Conservation (phyloP, 2,329 filamentous ascomycete genomes). For the Calonectria pauciramosa region DNA sequence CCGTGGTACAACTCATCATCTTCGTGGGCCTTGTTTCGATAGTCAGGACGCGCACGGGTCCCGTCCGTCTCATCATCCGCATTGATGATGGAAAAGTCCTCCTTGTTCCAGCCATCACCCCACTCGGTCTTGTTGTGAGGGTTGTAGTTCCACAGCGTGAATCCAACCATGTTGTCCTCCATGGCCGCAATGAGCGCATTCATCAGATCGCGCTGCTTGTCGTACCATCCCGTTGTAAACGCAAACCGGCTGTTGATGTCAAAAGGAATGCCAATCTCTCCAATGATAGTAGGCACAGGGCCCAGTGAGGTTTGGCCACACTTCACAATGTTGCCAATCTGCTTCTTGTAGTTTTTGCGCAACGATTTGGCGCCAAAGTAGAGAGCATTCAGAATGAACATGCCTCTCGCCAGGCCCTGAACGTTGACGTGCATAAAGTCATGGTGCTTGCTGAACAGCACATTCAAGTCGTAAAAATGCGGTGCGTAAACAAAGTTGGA, state of each 20-base stretch:
- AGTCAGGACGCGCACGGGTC: slow-evolving; percentile 45
- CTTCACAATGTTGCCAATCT: slow-evolving; percentile 53
- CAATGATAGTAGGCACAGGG: slow-evolving; percentile 53
- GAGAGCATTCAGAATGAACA: slow-evolving; percentile 56
- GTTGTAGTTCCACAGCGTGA: slow-evolving; percentile 58
- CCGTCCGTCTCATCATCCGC: slow-evolving; percentile 49
- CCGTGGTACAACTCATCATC: slow-evolving; percentile 55
- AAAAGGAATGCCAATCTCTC: slow-evolving; percentile 57
- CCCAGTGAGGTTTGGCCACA: slow-evolving; percentile 51
- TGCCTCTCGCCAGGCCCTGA: slow-evolving; percentile 55
- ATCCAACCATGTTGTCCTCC: slow-evolving; percentile 55
- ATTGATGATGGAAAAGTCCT: slow-evolving; percentile 58
- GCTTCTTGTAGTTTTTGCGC: slow-evolving; percentile 54
- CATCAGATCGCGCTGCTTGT: slow-evolving; percentile 56
- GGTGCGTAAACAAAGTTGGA: slow-evolving; percentile 56
- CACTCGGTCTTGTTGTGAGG: slow-evolving; percentile 54
- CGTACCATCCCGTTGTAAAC: slow-evolving; percentile 54
- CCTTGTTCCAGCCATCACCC: slow-evolving; percentile 59
- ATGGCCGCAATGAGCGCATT: slow-evolving; percentile 56
- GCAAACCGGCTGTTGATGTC: slow-evolving; percentile 55
- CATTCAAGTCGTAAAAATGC: slow-evolving; percentile 60
- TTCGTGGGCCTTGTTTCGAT: slow-evolving; percentile 50
- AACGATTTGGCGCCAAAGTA: slow-evolving; percentile 56
- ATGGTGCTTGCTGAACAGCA: slow-evolving; percentile 54
- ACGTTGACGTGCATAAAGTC: slow-evolving; percentile 56